phyloP scores from a whole-genome alignment of 2,329 filamentous ascomycete species.

The Arthroderma sp. region DNA sequence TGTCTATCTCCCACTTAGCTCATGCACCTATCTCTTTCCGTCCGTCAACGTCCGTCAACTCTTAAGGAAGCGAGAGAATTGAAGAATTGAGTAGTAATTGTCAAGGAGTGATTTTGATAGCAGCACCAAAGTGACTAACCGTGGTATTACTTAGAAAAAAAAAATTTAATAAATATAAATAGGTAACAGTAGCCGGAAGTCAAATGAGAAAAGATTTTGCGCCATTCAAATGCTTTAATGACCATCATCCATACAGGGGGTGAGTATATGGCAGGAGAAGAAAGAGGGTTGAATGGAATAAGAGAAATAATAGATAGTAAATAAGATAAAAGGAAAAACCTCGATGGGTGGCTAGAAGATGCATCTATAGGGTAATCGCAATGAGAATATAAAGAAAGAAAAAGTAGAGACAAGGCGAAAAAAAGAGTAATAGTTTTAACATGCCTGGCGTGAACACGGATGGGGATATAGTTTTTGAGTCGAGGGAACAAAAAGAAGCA shows the following conservation, averaged over 20 bases:
- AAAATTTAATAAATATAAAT: background rate
- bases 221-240: constrained; percentile 8
- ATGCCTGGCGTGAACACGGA: background rate
- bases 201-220: background rate
- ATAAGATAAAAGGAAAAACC: background rate
- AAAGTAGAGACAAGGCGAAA: background rate
- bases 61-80: too few relatives aligned
- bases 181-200: background rate
- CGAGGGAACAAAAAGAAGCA: background rate
- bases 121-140: too few relatives aligned
- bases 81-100: too few relatives aligned
- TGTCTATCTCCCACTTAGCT: too few relatives aligned
- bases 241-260: background rate
- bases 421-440: background rate
- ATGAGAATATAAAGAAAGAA: background rate
- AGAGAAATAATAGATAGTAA: background rate
- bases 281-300: background rate
- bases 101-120: too few relatives aligned
- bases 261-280: background rate
- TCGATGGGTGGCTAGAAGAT: too few relatives aligned
- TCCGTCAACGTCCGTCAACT: too few relatives aligned
- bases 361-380: too few relatives aligned
- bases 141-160: background rate
- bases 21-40: too few relatives aligned
- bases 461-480: background rate